These are phyloP conservation scores for Exophiala aquamarina DNA, from an alignment of 2,329 filamentous ascomycete species.

Conservation along the genomic window DNA sequence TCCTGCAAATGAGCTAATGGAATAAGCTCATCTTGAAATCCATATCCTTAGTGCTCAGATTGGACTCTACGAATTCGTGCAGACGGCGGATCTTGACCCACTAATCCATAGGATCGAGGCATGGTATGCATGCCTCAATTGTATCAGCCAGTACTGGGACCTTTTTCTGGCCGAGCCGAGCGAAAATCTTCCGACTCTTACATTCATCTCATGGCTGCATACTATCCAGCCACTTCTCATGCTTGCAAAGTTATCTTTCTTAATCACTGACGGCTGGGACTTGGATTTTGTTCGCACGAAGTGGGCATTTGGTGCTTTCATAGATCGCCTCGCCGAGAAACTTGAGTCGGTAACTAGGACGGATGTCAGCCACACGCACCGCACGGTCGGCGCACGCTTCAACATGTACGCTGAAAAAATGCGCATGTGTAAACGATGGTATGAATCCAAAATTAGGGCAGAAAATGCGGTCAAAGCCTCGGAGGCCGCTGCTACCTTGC, in stretches of 20 bases:
- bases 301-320: slow-evolving; percentile 24
- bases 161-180: slow-evolving; percentile 48
- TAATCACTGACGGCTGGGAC: slow-evolving; percentile 31
- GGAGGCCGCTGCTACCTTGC: background rate
- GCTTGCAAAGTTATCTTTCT: slow-evolving; percentile 31
- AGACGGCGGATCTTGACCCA: slow-evolving; percentile 40
- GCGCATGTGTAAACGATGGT: slow-evolving; percentile 18
- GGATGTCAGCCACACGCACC: background rate
- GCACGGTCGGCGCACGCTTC: slow-evolving; percentile 11
- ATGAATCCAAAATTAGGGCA: slow-evolving; percentile 18
- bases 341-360: slow-evolving; percentile 18
- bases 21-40: slow-evolving; percentile 4
- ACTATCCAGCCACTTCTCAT: slow-evolving; percentile 45
- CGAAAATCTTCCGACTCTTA: slow-evolving; percentile 45
- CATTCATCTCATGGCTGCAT: slow-evolving; percentile 48
- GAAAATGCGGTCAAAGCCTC: slow-evolving; percentile 8
- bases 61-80: slow-evolving; percentile 27
- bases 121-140: slow-evolving; percentile 48
- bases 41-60: slow-evolving; percentile 26
- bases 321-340: slow-evolving; percentile 22
- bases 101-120: slow-evolving; percentile 37
- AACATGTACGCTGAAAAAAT: slow-evolving; percentile 14
- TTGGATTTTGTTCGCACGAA: slow-evolving; percentile 26
- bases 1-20: background rate
- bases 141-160: slow-evolving; percentile 52